These are phyloP conservation scores for Venturia carpophila DNA, from an alignment of 2,329 filamentous ascomycete species.

Conservation along the genomic window DNA sequence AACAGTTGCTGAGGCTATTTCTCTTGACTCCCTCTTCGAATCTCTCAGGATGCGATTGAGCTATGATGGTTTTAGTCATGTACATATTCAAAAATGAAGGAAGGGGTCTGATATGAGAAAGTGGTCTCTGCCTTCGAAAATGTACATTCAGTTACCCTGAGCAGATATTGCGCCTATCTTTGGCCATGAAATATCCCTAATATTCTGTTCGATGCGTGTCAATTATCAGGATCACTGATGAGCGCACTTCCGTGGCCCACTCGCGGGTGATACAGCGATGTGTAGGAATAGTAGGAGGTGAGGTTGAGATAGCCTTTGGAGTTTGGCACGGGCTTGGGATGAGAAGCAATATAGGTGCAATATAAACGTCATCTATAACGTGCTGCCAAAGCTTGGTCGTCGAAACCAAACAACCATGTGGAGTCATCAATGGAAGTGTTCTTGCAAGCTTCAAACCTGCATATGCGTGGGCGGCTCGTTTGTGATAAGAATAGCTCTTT, in stretches of 20 bases:
- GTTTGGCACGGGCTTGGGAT: background rate
- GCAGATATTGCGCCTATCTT: background rate
- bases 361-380: background rate
- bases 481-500: no score
- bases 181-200: background rate
- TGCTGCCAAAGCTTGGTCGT: background rate
- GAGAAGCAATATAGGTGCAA: background rate
- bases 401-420: background rate
- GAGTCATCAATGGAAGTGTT: background rate
- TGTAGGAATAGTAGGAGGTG: background rate
- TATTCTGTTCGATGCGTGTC: no score
- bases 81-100: background rate
- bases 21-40: background rate
- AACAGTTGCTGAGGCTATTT: background rate
- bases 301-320: conserved; percentile 7
- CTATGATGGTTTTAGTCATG: conserved; percentile 3
- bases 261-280: no score
- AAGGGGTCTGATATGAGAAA: background rate
- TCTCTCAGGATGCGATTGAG: background rate
- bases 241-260: no score
- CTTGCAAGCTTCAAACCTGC: background rate
- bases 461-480: background rate
- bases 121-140: background rate
- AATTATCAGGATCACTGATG: no score
- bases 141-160: background rate